Conservation (phyloP, 73 alveolate genomes). For the Symbiodinium natans region DNA sequence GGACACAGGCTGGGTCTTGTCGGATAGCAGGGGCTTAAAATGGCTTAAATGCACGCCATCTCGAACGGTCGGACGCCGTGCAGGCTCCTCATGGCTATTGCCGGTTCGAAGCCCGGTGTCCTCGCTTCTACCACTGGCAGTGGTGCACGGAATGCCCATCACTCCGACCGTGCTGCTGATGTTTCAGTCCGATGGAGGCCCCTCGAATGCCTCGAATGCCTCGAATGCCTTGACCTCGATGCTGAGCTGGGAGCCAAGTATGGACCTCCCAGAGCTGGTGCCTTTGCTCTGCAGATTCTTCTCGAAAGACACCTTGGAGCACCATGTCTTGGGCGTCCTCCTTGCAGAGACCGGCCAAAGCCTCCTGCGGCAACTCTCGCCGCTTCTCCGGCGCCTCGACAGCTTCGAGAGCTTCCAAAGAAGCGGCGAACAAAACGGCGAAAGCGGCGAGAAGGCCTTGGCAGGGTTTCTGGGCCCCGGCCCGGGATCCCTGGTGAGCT, state of each 20-base stretch:
- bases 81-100: too few relatives aligned
- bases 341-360: neutral
- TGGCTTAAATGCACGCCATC: too few relatives aligned
- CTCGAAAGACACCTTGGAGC: neutral
- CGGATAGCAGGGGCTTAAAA: too few relatives aligned
- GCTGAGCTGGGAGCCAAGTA: neutral
- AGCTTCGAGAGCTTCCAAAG: too few relatives aligned
- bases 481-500: neutral
- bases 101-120: constrained; percentile 28
- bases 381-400: constrained; percentile 46
- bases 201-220: constrained; percentile 21
- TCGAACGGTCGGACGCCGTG: too few relatives aligned
- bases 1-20: neutral
- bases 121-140: constrained; percentile 11
- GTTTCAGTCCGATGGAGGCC: constrained; percentile 53
- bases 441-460: neutral
- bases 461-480: too few relatives aligned
- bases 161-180: constrained; percentile 50
- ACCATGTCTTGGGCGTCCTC: constrained; percentile 41
- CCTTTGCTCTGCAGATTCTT: constrained; percentile 45
- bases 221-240: constrained; percentile 13
- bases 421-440: neutral
- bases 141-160: neutral
- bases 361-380: constrained; percentile 12
- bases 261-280: neutral